Conservation (phyloP, 1,139 yeast species). For the Suhomyces terraborum region DNA sequence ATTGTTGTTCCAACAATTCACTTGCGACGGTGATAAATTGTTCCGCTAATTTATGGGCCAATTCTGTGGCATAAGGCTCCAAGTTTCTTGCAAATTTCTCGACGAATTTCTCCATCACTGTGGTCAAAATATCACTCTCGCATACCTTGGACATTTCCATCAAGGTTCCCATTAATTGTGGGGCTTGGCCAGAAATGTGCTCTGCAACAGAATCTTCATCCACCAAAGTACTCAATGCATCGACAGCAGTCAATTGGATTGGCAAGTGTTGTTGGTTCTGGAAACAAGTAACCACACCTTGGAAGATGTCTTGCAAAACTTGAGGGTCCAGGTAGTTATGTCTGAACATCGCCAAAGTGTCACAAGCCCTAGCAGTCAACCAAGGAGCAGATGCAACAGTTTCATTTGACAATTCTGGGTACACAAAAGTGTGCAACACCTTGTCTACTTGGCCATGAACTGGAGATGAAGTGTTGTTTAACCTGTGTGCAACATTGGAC, state of each 20-base stretch:
- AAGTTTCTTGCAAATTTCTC: slow-evolving; percentile 53
- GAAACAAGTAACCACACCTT: slow-evolving; percentile 48
- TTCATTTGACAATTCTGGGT: slow-evolving; percentile 47
- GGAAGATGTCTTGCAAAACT: slow-evolving; percentile 47
- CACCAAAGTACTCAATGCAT: slow-evolving; percentile 53
- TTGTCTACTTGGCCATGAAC: slow-evolving; percentile 50
- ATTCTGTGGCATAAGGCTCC: slow-evolving; percentile 57
- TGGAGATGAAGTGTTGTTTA: slow-evolving; percentile 43
- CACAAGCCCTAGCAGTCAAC: slow-evolving; percentile 60
- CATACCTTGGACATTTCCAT: slow-evolving; percentile 52
- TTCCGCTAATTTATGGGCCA: slow-evolving; percentile 47
- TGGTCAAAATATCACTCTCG: slow-evolving; percentile 55
- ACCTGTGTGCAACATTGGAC: slow-evolving; percentile 46
- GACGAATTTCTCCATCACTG: slow-evolving; percentile 59
- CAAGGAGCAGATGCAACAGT: slow-evolving; percentile 40
- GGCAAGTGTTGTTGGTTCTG: slow-evolving; percentile 48
- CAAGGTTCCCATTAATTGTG: slow-evolving; percentile 54
- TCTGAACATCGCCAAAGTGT: slow-evolving; percentile 50
- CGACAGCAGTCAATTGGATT: slow-evolving; percentile 54
- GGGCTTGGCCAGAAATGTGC: slow-evolving; percentile 50
- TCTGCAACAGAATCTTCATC: slow-evolving; percentile 50
- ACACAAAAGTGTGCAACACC: slow-evolving; percentile 45
- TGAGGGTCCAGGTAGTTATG: slow-evolving; percentile 42
- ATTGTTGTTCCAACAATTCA: slow-evolving; percentile 42
- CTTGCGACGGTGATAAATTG: slow-evolving; percentile 50